These are phyloP conservation scores for Abelmoschus esculentus DNA, from an alignment of 345 rosid species.

Conservation along the genomic window DNA sequence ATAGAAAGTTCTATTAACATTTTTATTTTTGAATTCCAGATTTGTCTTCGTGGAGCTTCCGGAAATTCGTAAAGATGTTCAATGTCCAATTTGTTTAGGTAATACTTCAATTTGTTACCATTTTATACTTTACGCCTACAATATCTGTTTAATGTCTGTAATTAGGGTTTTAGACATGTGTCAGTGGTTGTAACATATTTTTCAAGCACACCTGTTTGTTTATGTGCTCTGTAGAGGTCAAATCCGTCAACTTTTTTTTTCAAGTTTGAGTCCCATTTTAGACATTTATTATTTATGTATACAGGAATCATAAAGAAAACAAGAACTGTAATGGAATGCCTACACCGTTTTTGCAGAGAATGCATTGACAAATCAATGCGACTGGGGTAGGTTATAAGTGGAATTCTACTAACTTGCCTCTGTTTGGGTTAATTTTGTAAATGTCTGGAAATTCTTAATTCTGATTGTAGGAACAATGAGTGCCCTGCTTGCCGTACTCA, in stretches of 20 bases:
- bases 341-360: constrained; percentile 90
- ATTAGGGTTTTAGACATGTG: not conserved
- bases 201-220: not conserved
- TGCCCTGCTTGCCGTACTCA: constrained; percentile 99
- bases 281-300: not conserved
- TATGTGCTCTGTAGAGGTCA: not conserved
- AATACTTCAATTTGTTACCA: constrained; percentile 13
- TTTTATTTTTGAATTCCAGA: constrained; percentile 43
- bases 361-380: constrained; percentile 98
- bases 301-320: constrained; percentile 93
- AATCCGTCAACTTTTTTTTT: not conserved
- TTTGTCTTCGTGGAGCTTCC: constrained; percentile 51
- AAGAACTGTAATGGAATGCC: constrained; percentile 90
- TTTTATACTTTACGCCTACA: too few relatives aligned
- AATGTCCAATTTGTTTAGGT: constrained; percentile 94
- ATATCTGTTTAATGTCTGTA: not conserved
- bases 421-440: constrained; percentile 10
- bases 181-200: not conserved
- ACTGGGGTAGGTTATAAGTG: constrained; percentile 57
- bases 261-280: too few relatives aligned
- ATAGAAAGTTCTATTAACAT: constrained; percentile 1
- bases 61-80: constrained; percentile 71
- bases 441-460: constrained; percentile 11
- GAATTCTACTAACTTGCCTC: not conserved
- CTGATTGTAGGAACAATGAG: constrained; percentile 74